Evolutionary conservation across 768 basidiomycete genomes (phyloP).

Genomic region (Exidia glandulosa): DNA sequence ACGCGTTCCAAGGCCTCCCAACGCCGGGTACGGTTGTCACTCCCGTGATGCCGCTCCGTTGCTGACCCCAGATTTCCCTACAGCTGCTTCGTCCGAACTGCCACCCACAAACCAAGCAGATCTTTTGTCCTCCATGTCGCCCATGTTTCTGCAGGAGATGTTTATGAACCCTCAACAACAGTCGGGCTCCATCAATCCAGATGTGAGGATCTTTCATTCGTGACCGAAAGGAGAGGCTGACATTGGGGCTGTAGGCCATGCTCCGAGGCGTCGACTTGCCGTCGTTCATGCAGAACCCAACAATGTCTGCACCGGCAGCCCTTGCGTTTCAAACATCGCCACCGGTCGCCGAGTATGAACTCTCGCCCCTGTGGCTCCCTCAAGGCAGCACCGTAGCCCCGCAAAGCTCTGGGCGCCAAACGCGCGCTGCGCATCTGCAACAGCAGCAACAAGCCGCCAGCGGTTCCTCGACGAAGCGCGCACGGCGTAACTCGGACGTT

Average conservation of each 20-base stretch:
- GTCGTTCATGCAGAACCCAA: slow-evolving; percentile 1
- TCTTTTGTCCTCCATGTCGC: slow-evolving; percentile 36
- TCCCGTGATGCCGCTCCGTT: slow-evolving; percentile 12
- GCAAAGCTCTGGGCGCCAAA: neutral
- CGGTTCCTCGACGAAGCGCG: neutral
- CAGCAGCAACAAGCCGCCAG: slow-evolving; percentile 18
- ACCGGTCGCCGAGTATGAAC: neutral
- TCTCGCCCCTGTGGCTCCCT: neutral
- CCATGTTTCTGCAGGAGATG: slow-evolving; percentile 38
- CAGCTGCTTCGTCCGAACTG: slow-evolving; percentile 57
- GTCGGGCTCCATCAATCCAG: neutral
- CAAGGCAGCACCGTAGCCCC: neutral
- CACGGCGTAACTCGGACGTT: neutral
- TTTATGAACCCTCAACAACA: neutral
- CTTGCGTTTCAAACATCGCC: neutral
- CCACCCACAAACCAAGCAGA: slow-evolving; percentile 47
- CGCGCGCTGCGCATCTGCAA: neutral
- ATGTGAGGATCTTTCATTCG: slow-evolving; percentile 8
- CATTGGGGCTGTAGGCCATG: slow-evolving; percentile 2
- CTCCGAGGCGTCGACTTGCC: neutral
- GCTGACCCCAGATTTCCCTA: neutral
- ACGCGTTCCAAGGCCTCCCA: slow-evolving; percentile 43
- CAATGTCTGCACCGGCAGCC: slow-evolving; percentile 7
- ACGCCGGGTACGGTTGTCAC: slow-evolving; percentile 47
- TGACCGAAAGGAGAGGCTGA: slow-evolving; percentile 3